Percentiles rank a stretch among this genome's conserved stretches.
Conservation (phyloP, 106 monocot genomes). For the Alisma plantagoaquatica region DNA sequence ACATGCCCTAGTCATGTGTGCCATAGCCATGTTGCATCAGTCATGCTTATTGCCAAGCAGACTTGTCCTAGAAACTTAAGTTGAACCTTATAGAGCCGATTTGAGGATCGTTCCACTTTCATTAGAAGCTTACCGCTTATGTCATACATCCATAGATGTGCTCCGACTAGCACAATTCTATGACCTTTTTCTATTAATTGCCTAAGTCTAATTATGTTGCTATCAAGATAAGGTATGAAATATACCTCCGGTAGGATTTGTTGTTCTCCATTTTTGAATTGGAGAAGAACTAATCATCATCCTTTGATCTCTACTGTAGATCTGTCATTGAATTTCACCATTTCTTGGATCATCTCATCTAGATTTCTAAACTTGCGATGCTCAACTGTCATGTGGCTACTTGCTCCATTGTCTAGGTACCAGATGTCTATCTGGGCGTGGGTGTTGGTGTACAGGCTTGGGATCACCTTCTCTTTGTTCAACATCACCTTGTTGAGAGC, state of each 20-base stretch:
- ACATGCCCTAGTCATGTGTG: background rate
- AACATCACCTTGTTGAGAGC: background rate
- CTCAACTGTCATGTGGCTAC: background rate
- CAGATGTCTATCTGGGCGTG: background rate
- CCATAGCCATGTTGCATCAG: background rate
- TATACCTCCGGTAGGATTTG: background rate
- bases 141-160: background rate
- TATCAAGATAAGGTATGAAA: background rate
- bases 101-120: background rate
- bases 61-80: background rate
- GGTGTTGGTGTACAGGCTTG: background rate
- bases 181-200: background rate
- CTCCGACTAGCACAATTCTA: background rate
- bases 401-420: background rate
- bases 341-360: background rate
- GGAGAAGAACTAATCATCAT: background rate
- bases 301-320: background rate
- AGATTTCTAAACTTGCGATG: background rate
- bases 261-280: background rate
- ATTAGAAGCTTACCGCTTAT: background rate
- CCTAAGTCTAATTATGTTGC: background rate
- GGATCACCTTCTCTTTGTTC: background rate
- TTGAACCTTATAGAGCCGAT: background rate
- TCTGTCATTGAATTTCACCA: background rate
- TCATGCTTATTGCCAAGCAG: background rate